phyloP scores from a whole-genome alignment of 192 early-diverging fungal species.

The Dimargaris xerosporica region DNA sequence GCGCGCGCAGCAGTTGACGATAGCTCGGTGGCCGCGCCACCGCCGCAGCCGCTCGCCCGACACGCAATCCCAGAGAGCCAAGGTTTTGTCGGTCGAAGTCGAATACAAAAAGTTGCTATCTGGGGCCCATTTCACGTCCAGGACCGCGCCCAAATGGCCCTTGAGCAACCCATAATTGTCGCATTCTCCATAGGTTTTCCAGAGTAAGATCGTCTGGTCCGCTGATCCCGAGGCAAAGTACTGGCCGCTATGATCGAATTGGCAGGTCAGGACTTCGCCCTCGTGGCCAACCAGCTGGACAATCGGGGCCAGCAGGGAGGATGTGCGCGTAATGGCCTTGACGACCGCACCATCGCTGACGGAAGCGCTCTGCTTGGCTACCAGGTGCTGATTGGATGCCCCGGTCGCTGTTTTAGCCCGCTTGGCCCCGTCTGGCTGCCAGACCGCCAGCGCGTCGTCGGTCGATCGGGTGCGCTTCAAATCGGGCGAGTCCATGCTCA shows the following conservation, averaged over 20 bases:
- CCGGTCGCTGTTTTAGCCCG: too few species aligned
- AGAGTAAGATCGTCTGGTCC: slow-evolving; percentile 77
- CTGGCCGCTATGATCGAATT: slow-evolving; percentile 74
- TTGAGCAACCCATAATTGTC: slow-evolving; percentile 74
- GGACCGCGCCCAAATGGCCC: slow-evolving; percentile 69
- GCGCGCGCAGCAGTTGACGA: slow-evolving; percentile 69
- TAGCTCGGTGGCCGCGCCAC: slow-evolving; percentile 59
- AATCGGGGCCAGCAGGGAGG: slow-evolving; percentile 64
- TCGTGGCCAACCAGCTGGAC: slow-evolving; percentile 73
- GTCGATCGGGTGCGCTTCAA: too few species aligned
- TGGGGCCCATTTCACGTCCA: slow-evolving; percentile 85
- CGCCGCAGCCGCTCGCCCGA: slow-evolving; percentile 71
- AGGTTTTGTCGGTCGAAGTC: slow-evolving; percentile 65
- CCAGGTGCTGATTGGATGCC: too few species aligned
- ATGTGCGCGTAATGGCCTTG: too few species aligned
- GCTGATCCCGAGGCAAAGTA: slow-evolving; percentile 67
- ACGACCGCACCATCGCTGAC: too few species aligned
- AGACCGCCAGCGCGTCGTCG: too few species aligned
- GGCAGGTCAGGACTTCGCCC: slow-evolving; percentile 66
- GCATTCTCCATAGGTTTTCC: slow-evolving; percentile 88
- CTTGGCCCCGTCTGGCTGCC: too few species aligned
- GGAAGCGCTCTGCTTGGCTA: too few species aligned
- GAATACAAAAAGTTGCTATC: slow-evolving; percentile 66
- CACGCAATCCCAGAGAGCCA: slow-evolving; percentile 67
- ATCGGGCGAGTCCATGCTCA: too few species aligned